Conservation (phyloP, 2,329 filamentous ascomycete genomes). For the Fusarium buharicum region DNA sequence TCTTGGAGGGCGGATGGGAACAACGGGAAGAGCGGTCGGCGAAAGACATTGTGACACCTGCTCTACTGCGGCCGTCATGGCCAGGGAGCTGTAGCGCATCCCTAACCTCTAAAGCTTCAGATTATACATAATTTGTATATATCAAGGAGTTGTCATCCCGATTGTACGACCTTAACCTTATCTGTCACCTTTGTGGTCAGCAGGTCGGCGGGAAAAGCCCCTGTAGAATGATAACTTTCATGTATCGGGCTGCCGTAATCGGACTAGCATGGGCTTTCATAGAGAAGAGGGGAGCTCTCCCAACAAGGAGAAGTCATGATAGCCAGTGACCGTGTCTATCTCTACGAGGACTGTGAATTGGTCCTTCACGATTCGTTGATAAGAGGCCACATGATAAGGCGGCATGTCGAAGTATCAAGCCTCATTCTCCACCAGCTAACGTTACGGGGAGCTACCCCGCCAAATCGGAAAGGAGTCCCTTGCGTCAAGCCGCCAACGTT, state of each 20-base stretch:
- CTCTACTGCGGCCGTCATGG: constrained; percentile 23
- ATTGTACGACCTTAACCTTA: constrained; percentile 25
- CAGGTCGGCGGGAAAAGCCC: constrained; percentile 28
- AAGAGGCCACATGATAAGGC: constrained; percentile 44
- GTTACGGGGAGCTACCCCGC: constrained; percentile 42
- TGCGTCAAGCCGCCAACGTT: constrained; percentile 30
- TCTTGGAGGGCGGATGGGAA: constrained; percentile 23
- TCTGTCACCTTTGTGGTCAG: constrained; percentile 32
- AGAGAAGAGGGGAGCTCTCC: constrained; percentile 33
- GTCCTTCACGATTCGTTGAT: constrained; percentile 39
- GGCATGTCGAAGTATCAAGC: constrained; percentile 34
- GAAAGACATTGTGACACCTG: constrained; percentile 33
- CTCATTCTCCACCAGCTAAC: constrained; percentile 36
- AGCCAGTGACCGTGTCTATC: constrained; percentile 27
- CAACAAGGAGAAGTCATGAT: constrained; percentile 41
- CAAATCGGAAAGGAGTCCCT: constrained; percentile 39
- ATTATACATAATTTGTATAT: constrained; percentile 37
- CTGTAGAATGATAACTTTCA: constrained; percentile 38
- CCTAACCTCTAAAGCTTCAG: constrained; percentile 26
- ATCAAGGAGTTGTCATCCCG: constrained; percentile 23
- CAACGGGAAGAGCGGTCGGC: constrained; percentile 37
- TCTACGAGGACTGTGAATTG: constrained; percentile 19
- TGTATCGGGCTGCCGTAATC: constrained; percentile 34
- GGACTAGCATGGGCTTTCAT: constrained; percentile 17
- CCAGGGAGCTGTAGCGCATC: constrained; percentile 27